phyloP scores from a whole-genome alignment of 2,329 filamentous ascomycete genomes.

The Chalaropsis thielavioides region DNA sequence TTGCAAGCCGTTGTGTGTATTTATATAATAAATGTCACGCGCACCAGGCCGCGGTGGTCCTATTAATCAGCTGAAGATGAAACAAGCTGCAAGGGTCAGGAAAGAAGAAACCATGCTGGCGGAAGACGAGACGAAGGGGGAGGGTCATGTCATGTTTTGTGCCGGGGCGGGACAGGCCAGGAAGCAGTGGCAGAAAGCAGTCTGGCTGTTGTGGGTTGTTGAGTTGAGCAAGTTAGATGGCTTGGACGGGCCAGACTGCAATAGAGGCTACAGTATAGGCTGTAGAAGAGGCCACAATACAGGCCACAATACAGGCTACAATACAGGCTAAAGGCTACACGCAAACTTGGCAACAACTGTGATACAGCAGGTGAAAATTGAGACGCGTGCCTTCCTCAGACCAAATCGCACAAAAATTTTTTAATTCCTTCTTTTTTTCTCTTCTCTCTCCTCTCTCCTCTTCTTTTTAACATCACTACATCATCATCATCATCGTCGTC shows the following conservation, averaged over 20 bases:
- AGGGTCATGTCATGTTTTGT: not conserved
- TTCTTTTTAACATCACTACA: not conserved
- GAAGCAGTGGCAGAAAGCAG: not conserved
- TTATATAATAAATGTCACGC: not conserved
- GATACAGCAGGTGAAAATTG: not conserved
- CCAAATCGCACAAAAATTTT: not conserved
- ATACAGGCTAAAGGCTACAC: too few species aligned
- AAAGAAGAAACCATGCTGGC: not conserved
- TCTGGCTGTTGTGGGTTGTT: not conserved
- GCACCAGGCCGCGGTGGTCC: not conserved
- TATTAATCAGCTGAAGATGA: constrained; percentile 1
- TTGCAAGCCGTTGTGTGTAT: not conserved
- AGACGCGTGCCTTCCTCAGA: not conserved
- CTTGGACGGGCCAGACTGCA: not conserved
- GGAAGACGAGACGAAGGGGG: not conserved
- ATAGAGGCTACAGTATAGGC: not conserved
- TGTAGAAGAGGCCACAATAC: too few species aligned
- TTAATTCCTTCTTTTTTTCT: not conserved
- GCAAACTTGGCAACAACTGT: too few species aligned
- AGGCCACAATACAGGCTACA: too few species aligned
- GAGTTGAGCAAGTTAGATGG: not conserved
- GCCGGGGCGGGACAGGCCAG: not conserved
- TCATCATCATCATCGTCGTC: not conserved
- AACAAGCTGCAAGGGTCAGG: not conserved
- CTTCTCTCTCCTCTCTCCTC: not conserved